phyloP scores from a whole-genome alignment of 1,284 basidiomycete species.

The Moesziomyces sp. region DNA sequence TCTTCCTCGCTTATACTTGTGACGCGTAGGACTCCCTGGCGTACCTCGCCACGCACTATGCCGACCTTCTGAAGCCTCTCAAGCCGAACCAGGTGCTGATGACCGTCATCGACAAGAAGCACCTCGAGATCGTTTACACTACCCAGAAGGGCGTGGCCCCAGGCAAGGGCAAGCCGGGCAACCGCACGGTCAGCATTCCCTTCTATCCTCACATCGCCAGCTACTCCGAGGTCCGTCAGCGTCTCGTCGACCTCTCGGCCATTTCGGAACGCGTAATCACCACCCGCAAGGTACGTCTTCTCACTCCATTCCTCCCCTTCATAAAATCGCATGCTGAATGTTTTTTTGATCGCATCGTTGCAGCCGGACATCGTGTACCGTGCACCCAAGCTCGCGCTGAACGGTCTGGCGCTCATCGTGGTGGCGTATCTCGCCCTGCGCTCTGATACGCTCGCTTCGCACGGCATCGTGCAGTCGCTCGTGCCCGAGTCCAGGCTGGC shows the following conservation, averaged over 20 bases:
- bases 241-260: slow-evolving; percentile 36
- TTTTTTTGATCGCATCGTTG: not conserved
- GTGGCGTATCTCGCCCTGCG: slow-evolving; percentile 33
- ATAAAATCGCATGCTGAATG: not conserved
- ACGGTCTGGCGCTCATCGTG: slow-evolving; percentile 1
- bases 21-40: slow-evolving; percentile 38
- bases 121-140: slow-evolving; percentile 42
- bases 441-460: slow-evolving; percentile 32
- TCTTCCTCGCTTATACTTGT: too few species aligned
- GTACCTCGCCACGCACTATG: slow-evolving; percentile 46
- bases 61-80: slow-evolving; percentile 32
- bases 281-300: slow-evolving; percentile 27
- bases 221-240: slow-evolving; percentile 39
- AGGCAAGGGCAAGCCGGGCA: slow-evolving; percentile 17
- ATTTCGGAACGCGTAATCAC: slow-evolving; percentile 40
- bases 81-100: slow-evolving; percentile 42
- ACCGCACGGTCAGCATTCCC: slow-evolving; percentile 24
- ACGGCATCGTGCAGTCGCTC: slow-evolving; percentile 20
- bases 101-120: slow-evolving; percentile 47
- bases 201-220: slow-evolving; percentile 41
- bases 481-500: slow-evolving; percentile 21
- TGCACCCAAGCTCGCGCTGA: slow-evolving; percentile 29
- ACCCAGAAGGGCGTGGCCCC: slow-evolving; percentile 18
- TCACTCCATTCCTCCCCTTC: not conserved
- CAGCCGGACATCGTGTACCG: slow-evolving; percentile 40